phyloP scores from a whole-genome alignment of 2,329 filamentous ascomycete genomes.

The Epichloe brachyelytri region DNA sequence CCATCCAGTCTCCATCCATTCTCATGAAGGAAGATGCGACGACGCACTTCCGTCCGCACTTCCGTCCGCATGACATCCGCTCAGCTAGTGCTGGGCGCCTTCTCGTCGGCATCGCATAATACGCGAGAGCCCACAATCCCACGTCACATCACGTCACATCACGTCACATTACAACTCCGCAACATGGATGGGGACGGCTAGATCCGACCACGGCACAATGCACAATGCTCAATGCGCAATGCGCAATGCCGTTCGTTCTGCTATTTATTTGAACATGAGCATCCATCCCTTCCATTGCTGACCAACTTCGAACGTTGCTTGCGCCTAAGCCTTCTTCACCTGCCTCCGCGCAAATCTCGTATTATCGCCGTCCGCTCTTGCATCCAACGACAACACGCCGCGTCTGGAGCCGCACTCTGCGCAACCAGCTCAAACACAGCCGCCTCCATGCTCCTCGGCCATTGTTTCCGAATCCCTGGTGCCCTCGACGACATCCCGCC shows the following conservation, averaged over 20 bases:
- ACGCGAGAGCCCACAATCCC: too few relatives aligned
- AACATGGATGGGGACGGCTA: too few relatives aligned
- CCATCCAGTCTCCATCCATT: too few relatives aligned
- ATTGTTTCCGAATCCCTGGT: conserved; percentile 27
- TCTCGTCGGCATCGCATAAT: too few relatives aligned
- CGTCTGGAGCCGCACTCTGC: conserved; percentile 38
- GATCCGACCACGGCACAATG: too few relatives aligned
- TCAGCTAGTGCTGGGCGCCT: too few relatives aligned
- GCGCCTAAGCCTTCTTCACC: conserved; percentile 58
- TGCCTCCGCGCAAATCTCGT: conserved; percentile 71
- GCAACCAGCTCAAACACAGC: conserved; percentile 20
- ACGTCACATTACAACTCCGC: neutral
- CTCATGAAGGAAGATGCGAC: neutral
- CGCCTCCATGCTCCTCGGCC: conserved; percentile 45
- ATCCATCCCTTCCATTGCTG: too few relatives aligned
- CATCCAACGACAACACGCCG: conserved; percentile 53
- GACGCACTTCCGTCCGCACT: neutral
- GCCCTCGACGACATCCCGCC: conserved; percentile 41
- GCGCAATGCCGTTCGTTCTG: too few relatives aligned
- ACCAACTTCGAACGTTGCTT: too few relatives aligned
- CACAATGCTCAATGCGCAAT: too few relatives aligned
- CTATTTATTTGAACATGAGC: too few relatives aligned
- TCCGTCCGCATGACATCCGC: neutral
- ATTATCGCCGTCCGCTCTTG: conserved; percentile 47
- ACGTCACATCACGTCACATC: too few relatives aligned